A percentile compares a stretch with the other conserved stretches of the same genome.
Evolutionary conservation across 2,329 filamentous ascomycete species (phyloP).

Genomic region (Fusarium bulbicola): DNA sequence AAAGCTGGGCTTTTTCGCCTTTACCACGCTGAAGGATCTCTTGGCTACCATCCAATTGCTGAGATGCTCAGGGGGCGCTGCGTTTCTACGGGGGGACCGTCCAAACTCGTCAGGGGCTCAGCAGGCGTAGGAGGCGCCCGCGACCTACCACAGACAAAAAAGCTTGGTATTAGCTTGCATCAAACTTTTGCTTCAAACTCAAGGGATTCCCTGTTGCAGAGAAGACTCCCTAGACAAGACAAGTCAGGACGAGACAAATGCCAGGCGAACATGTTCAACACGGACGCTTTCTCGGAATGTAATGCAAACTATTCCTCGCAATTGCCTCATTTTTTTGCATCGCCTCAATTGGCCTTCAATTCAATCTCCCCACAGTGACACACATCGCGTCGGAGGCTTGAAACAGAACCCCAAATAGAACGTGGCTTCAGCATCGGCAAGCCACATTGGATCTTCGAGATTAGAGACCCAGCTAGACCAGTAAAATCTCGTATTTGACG

Average conservation of each 20-base stretch:
- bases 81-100: not conserved
- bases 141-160: not conserved
- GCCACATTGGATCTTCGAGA: conserved; percentile 19
- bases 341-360: not conserved
- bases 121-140: not conserved
- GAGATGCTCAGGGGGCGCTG: not conserved
- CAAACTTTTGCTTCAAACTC: not conserved
- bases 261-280: not conserved
- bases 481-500: not conserved
- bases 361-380: not conserved
- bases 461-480: not conserved
- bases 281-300: not conserved
- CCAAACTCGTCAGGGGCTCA: not conserved
- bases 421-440: not conserved
- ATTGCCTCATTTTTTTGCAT: not conserved
- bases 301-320: not conserved
- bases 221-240: not conserved
- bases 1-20: not conserved
- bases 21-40: not conserved
- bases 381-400: conserved; percentile 2
- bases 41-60: not conserved
- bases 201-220: not conserved
- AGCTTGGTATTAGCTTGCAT: not conserved
- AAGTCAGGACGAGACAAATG: not conserved
- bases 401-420: conserved; percentile 19